Evolutionary conservation across 805 yeast genomes (phyloP), one percentile per base, ranked within the genome.

Genomic region (Cyberlindnera saturnus): DNA sequence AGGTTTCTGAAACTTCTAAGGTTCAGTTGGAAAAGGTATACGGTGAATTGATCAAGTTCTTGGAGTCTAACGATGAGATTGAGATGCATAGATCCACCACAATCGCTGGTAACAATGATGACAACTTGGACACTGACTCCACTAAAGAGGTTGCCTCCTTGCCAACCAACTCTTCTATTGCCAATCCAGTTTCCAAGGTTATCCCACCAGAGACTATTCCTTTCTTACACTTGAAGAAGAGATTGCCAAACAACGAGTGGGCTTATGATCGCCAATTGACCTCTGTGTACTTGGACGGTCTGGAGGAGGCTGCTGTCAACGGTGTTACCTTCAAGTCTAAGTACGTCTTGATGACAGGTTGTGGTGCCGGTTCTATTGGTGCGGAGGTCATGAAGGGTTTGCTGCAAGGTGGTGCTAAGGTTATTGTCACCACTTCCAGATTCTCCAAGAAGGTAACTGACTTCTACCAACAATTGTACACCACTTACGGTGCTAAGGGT

Each of bases 311-410:
- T 64, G 97, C 99, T 31, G 79, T 87, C 51, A 93, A 90, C 57
- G 99, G 99, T 71, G 77, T 89, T 44, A 78, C 96, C 33, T 93
- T 82, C 74, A 81, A 82, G 64, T 87, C 81, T 64, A 93, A 89
- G 68, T 81, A 82, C 54, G 96, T 90, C 41, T 77, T 93, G 59
- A 74, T 93, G 53, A 93, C 99, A 39, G 99, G 99, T 75, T 98
- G 98, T 40, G 99, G 99, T 74, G 90, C 87, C 39, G 99, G 98
- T 43, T 93, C 99, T 40, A 93, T 93, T 61, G 99, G 98, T 71
- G 96, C 96, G 48, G 96, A 93, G 68, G 79, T 93, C 55, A 75
- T 93, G 63, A 95, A 87, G 71, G 99, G 99, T 52, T 74, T 93
- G 62, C 74, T 93, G 44, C 81, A 91, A 61, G 99, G 99, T 70